phyloP scores from a whole-genome alignment of 2,329 filamentous ascomycete genomes.

The Xylariomycetidae sp. region DNA sequence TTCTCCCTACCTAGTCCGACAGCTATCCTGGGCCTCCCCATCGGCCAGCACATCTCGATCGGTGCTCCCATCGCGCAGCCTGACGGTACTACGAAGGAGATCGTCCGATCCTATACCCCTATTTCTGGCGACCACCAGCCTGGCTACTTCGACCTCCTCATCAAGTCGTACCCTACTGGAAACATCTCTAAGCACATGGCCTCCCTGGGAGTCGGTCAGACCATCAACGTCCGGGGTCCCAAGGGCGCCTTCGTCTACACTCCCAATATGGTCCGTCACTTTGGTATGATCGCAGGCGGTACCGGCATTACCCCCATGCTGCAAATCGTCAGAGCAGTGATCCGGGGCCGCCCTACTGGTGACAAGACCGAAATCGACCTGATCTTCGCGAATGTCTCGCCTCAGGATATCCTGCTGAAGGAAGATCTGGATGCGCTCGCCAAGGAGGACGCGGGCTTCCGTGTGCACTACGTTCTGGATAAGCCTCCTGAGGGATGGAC shows the following conservation, averaged over 20 bases:
- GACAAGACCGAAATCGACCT: conserved; percentile 88
- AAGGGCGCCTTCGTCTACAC: conserved; percentile 98
- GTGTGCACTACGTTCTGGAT: conserved; percentile 93
- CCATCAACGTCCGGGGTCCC: conserved; percentile 85
- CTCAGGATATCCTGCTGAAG: conserved; percentile 86
- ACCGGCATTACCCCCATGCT: conserved; percentile 99
- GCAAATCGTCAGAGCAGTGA: conserved; percentile 87
- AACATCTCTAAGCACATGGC: conserved; percentile 96
- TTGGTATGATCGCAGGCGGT: conserved; percentile 97
- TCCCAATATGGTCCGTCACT: conserved; percentile 92
- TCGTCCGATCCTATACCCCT: conserved; percentile 88
- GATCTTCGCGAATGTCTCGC: conserved; percentile 94
- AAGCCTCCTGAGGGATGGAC: conserved; percentile 90
- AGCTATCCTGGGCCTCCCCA: conserved; percentile 89
- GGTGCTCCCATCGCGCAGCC: conserved; percentile 66
- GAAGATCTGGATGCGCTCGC: conserved; percentile 83
- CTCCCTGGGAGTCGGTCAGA: conserved; percentile 74
- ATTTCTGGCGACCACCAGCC: conserved; percentile 85
- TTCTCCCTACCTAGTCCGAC: conserved; percentile 75
- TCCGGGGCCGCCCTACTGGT: conserved; percentile 71
- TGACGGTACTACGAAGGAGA: conserved; percentile 73
- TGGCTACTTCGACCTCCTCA: conserved; percentile 91
- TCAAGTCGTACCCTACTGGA: conserved; percentile 96
- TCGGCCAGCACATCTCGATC: conserved; percentile 98
- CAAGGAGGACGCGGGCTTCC: conserved; percentile 73